A percentile compares a stretch with the other conserved stretches of the same genome.
phyloP scores from a whole-genome alignment of 2,329 filamentous ascomycete genomes.

The Venturia aucupariae region DNA sequence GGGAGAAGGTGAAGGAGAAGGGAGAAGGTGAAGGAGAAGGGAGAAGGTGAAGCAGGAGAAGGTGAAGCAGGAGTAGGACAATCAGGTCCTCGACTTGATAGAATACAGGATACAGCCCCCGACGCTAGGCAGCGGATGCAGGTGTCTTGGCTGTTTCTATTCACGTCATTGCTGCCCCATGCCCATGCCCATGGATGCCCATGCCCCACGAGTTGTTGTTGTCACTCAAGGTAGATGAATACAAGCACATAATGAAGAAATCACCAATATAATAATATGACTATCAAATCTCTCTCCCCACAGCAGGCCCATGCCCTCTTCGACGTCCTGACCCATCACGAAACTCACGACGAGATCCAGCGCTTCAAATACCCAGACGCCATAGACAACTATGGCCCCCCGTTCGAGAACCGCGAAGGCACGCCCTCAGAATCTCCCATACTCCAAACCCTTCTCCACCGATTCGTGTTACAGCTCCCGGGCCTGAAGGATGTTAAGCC shows the following conservation, averaged over 20 bases:
- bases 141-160: neutral
- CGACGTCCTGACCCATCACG: constrained; percentile 45
- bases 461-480: constrained; percentile 56
- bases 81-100: too few species aligned
- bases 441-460: constrained; percentile 58
- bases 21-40: too few species aligned
- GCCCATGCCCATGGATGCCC: too few species aligned
- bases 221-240: neutral
- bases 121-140: neutral
- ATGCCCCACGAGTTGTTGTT: too few species aligned
- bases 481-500: constrained; percentile 53
- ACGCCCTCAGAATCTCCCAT: constrained; percentile 51
- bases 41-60: too few species aligned
- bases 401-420: constrained; percentile 45
- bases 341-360: constrained; percentile 57
- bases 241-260: neutral
- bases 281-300: constrained; percentile 8
- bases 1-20: too few species aligned
- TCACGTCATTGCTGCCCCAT: constrained; percentile 1
- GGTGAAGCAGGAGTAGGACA: too few species aligned
- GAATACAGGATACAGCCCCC: neutral
- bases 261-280: neutral
- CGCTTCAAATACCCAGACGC: constrained; percentile 57
- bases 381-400: constrained; percentile 60
- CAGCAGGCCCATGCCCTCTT: constrained; percentile 36